Evolutionary conservation across 1,284 basidiomycete genomes (phyloP).

Genomic region (Moesziomyces antarcticus): DNA sequence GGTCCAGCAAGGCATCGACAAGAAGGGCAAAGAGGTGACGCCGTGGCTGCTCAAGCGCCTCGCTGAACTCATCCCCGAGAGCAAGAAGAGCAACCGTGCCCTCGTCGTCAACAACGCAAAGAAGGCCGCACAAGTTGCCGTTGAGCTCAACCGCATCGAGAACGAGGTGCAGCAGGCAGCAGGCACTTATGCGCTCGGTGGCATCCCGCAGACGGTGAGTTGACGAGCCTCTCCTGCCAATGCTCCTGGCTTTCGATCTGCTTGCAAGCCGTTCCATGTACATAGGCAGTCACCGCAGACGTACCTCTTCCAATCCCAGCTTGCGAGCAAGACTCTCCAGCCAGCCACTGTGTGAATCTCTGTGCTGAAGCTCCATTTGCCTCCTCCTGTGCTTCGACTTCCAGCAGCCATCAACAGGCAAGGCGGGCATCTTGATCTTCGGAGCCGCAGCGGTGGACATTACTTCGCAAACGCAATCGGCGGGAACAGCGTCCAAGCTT

Average conservation of each 20-base stretch:
- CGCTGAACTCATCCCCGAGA: conserved; percentile 80
- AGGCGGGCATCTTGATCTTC: conserved; percentile 47
- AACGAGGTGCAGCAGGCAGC: conserved; percentile 17
- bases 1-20: conserved; percentile 82
- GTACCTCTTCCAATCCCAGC: neutral
- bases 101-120: conserved; percentile 91
- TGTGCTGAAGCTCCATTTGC: conserved; percentile 18
- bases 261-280: conserved; percentile 16
- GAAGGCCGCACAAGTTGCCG: conserved; percentile 84
- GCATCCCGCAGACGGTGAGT: conserved; percentile 28
- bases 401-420: neutral
- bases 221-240: neutral
- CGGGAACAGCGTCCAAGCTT: conserved; percentile 6
- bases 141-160: conserved; percentile 76
- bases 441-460: conserved; percentile 64
- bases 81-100: conserved; percentile 77
- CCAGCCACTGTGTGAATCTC: conserved; percentile 1
- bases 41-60: conserved; percentile 93
- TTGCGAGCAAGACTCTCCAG: neutral
- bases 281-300: conserved; percentile 5
- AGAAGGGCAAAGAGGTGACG: conserved; percentile 88
- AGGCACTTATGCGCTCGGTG: conserved; percentile 31
- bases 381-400: neutral
- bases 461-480: conserved; percentile 44
- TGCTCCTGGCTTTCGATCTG: too few species aligned